These are phyloP conservation scores for Cercospora sesami DNA, from an alignment of 2,329 filamentous ascomycete genomes.

Conservation along the genomic window DNA sequence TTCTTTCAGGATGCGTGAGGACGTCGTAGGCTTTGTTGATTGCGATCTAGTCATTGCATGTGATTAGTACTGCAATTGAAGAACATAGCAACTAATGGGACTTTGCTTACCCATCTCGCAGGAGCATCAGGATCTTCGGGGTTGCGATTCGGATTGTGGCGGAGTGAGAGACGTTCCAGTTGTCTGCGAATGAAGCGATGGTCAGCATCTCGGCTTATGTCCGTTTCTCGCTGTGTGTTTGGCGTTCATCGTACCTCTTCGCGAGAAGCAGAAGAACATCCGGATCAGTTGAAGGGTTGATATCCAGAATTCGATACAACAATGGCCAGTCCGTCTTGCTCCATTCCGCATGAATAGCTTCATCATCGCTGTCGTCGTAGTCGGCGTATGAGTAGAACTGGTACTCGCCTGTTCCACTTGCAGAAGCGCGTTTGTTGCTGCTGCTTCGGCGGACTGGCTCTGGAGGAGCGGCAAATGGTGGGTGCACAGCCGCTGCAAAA, in stretches of 20 bases:
- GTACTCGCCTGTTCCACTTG: slow-evolving; percentile 12
- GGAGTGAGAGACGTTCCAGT: slow-evolving; percentile 22
- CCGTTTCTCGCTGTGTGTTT: neutral
- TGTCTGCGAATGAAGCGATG: slow-evolving; percentile 11
- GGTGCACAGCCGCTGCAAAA: neutral
- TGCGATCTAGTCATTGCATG: slow-evolving; percentile 13
- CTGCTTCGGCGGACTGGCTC: slow-evolving; percentile 2
- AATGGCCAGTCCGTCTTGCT: slow-evolving; percentile 27
- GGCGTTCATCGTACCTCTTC: slow-evolving; percentile 20
- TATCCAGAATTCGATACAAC: slow-evolving; percentile 32
- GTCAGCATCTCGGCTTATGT: slow-evolving; percentile 6
- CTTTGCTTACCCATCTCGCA: slow-evolving; percentile 22
- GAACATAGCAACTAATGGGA: too few species aligned
- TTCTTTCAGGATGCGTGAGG: slow-evolving; percentile 26
- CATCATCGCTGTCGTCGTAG: slow-evolving; percentile 20
- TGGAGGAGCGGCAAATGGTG: neutral
- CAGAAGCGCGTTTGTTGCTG: neutral
- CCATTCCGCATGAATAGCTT: slow-evolving; percentile 14
- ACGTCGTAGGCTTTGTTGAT: slow-evolving; percentile 30
- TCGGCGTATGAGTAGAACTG: slow-evolving; percentile 19
- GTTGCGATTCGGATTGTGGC: slow-evolving; percentile 26
- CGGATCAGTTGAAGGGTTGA: slow-evolving; percentile 26
- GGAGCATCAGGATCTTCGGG: slow-evolving; percentile 32
- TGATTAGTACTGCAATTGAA: slow-evolving; percentile 1
- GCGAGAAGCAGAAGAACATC: slow-evolving; percentile 19